Percentiles rank a stretch among this genome's conserved stretches.
These are phyloP conservation scores for Fusarium luffae DNA, from an alignment of 2,329 filamentous ascomycete species.

Conservation along the genomic window DNA sequence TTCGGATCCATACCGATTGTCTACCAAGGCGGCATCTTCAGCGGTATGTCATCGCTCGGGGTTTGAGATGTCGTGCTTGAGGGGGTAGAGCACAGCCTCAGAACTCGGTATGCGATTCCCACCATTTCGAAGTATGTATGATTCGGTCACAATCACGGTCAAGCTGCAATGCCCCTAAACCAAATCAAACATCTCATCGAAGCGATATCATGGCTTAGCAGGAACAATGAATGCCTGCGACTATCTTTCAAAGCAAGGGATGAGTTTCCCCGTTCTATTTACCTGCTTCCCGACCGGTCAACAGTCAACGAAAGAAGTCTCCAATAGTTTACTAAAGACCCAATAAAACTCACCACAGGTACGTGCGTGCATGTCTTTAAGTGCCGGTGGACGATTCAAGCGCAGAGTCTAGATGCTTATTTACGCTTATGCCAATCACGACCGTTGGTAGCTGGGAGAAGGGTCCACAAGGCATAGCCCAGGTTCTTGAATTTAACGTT, in stretches of 20 bases:
- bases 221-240: background rate
- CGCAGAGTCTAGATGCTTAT: constrained; percentile 3
- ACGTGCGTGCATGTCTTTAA: background rate
- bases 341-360: background rate
- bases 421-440: constrained; percentile 7
- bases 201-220: background rate
- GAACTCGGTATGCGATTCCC: background rate
- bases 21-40: constrained; percentile 18
- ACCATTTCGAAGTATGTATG: background rate
- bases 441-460: background rate
- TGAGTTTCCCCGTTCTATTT: background rate
- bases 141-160: background rate
- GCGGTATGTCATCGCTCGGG: constrained; percentile 8
- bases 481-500: background rate
- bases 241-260: background rate
- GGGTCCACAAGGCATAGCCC: background rate
- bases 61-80: constrained; percentile 10
- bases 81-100: constrained; percentile 7
- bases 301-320: background rate
- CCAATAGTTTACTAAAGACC: background rate
- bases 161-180: background rate
- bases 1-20: background rate
- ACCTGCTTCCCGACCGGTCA: background rate
- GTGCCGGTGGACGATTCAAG: background rate
- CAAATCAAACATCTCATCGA: background rate